Evolutionary conservation across 257 asterid genomes (phyloP), one percentile per base, ranked within the genome.

Genomic region (Anisodus acutangulus): DNA sequence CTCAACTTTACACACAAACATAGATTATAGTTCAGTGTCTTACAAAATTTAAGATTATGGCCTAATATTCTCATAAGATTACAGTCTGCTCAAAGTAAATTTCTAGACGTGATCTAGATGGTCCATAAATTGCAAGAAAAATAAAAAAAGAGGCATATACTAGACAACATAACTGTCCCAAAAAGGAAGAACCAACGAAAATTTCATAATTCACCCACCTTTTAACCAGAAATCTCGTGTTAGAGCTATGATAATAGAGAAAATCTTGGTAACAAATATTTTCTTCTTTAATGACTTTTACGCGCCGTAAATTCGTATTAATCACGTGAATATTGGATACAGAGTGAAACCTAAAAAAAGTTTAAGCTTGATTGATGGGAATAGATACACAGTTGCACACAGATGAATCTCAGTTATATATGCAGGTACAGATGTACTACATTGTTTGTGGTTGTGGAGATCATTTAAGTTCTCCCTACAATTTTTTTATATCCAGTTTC

Each of bases 291-390:
- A 31, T 6, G 15, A 12, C 3, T 6, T 0, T 64, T 64, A 11
- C 17, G 10, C 7, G 43, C 1, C 11, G 43, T 3, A 3, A 64
- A 26, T 41, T 5, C 2, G 6, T 41, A 3, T 41, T 41, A 3
- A 0, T 41, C 35, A 31, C 2, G 35, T 0, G 35, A 31, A 1
- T 31, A 31, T 31, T 31, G 35, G 35, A 31, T 1, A 31, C 2
- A 1, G 35, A 31, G 35, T 31, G 35, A 31, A 31, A 31, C 35
- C 35, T 31, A 31, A 8, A 7, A 59, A 8, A 43, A 70, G 3
- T 17, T n/a, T 43, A 9, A 22, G 51, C 13, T 26, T 80, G 85
- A 70, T 70, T 70, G 85, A 84, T 79, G 66, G 64, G 57, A 53
- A 53, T 10, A 49, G 51, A 43, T 63, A 17, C 26, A 7, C 55